phyloP scores from a whole-genome alignment of 345 rosid species.

The Populus pruinosa region DNA sequence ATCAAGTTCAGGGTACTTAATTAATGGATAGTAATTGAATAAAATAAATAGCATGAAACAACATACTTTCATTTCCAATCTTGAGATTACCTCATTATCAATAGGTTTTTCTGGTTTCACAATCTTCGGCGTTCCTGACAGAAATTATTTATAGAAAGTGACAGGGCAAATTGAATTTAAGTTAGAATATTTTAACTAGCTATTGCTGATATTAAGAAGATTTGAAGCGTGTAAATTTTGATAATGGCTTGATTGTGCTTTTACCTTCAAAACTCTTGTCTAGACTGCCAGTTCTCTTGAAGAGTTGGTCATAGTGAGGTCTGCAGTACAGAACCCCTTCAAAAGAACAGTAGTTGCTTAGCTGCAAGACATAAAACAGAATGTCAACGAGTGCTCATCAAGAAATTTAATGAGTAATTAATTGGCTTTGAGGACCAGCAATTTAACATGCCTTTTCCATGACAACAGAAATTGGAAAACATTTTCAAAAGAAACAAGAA shows the following conservation, averaged over 20 bases:
- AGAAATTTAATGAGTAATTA: neutral
- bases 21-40: neutral
- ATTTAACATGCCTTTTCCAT: neutral
- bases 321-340: constrained; percentile 70
- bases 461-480: neutral
- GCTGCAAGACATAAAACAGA: constrained; percentile 27
- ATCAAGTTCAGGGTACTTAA: neutral
- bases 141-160: neutral
- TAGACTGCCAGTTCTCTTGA: constrained; percentile 65
- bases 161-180: neutral
- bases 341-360: constrained; percentile 54
- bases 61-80: neutral
- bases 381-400: neutral
- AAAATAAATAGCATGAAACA: neutral
- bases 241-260: neutral
- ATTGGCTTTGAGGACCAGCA: neutral
- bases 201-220: neutral
- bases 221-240: neutral
- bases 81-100: constrained; percentile 43
- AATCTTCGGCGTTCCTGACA: constrained; percentile 56
- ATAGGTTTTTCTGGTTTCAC: constrained; percentile 42
- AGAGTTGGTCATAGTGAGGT: constrained; percentile 64
- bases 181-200: neutral
- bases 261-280: constrained; percentile 66
- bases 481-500: neutral